Percentiles rank a stretch among this genome's conserved stretches.
phyloP scores from a whole-genome alignment of 2,329 filamentous ascomycete genomes.

The Aspergillus fructus region DNA sequence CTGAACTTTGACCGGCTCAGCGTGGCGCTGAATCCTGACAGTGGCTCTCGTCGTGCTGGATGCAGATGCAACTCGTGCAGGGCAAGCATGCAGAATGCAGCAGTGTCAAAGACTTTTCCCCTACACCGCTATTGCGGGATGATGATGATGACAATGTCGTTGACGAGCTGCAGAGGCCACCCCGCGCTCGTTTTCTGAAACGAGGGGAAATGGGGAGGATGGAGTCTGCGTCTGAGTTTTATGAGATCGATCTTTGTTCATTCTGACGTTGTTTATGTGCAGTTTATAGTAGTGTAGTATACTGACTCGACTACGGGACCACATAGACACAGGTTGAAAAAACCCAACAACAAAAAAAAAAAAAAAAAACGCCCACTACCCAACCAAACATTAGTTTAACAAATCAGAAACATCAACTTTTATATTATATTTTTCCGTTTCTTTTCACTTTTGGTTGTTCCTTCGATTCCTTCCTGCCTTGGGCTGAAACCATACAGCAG shows the following conservation, averaged over 20 bases:
- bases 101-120: too few relatives aligned
- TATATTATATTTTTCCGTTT: not conserved
- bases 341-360: too few relatives aligned
- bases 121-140: too few relatives aligned
- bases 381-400: not conserved
- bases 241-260: not conserved
- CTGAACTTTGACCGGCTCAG: too few relatives aligned
- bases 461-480: not conserved
- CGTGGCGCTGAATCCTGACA: too few relatives aligned
- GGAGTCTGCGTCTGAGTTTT: not conserved
- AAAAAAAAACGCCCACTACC: not conserved
- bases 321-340: not conserved
- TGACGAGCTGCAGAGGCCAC: too few relatives aligned
- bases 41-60: too few relatives aligned
- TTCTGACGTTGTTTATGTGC: not conserved
- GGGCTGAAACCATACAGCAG: not conserved
- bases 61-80: too few relatives aligned
- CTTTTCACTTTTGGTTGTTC: not conserved
- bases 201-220: not conserved
- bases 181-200: not conserved
- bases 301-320: not conserved
- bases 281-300: not conserved
- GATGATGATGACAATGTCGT: too few relatives aligned
- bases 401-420: constrained; percentile 1
- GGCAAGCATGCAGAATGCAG: too few relatives aligned